Conservation (phyloP, 345 rosid species). For the Syzygium aqueum region DNA sequence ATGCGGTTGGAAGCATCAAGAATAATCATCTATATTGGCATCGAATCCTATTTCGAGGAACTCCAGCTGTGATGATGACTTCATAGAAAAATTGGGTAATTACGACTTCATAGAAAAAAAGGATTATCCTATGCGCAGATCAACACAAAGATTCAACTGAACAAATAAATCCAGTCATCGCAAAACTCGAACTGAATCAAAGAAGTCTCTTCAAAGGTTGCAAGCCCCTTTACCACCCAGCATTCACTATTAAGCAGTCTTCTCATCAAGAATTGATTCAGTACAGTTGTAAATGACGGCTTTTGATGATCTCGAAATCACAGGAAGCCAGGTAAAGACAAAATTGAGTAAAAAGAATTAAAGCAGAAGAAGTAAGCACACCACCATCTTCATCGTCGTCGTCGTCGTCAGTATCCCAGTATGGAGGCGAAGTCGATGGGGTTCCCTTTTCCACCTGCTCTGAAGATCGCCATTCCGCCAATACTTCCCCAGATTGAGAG, state of each 20-base stretch:
- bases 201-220: neutral
- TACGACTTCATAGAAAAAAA: neutral
- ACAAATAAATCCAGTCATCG: neutral
- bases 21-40: neutral
- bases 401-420: conserved; percentile 83
- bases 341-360: neutral
- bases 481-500: conserved; percentile 68
- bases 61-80: neutral
- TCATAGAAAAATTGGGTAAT: neutral
- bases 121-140: neutral
- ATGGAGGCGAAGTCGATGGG: conserved; percentile 81
- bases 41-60: neutral
- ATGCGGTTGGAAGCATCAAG: neutral
- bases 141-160: neutral
- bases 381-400: conserved; percentile 49
- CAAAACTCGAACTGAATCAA: neutral
- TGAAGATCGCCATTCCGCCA: conserved; percentile 90
- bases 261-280: neutral
- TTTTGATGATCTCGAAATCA: neutral
- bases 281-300: neutral
- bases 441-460: conserved; percentile 88
- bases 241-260: neutral
- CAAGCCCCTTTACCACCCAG: neutral
- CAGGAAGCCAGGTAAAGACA: neutral
- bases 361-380: neutral